Conservation (phyloP, 306 rosid genomes). For the Hippophae gyantsensis region DNA sequence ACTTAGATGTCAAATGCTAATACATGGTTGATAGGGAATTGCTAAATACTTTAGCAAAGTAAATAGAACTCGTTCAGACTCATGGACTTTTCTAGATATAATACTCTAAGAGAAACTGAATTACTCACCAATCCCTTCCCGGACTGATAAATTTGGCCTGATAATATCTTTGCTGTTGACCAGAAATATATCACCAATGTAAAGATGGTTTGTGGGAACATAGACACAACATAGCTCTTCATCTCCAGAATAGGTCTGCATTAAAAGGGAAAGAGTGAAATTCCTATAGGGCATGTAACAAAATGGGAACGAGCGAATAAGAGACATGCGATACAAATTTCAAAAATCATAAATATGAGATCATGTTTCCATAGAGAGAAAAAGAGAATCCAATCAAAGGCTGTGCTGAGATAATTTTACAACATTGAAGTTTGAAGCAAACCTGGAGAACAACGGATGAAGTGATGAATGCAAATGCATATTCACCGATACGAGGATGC, state of each 20-base stretch:
- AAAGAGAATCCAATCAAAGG: too few relatives aligned
- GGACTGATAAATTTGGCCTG: not conserved
- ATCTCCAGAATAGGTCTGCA: not conserved
- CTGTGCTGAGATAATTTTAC: too few relatives aligned
- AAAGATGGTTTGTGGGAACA: not conserved
- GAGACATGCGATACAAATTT: too few relatives aligned
- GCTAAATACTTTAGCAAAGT: not conserved
- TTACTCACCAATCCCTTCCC: not conserved
- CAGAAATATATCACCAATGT: not conserved
- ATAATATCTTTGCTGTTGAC: not conserved
- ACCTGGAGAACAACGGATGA: not conserved
- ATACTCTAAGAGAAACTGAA: too few relatives aligned
- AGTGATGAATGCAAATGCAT: not conserved
- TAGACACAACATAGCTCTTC: not conserved
- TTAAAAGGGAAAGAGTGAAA: too few relatives aligned
- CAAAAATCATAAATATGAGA: too few relatives aligned
- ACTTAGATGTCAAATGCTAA: too few relatives aligned
- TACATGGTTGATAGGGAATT: not conserved
- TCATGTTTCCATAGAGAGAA: too few relatives aligned
- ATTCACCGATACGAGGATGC: not conserved
- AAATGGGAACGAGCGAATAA: too few relatives aligned
- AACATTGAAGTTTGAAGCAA: not conserved
- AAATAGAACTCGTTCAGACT: too few relatives aligned
- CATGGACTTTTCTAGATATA: too few relatives aligned
- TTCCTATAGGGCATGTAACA: too few relatives aligned